Conservation (phyloP, 495 filamentous ascomycete species). For the Aspergillus olivimuriae region DNA sequence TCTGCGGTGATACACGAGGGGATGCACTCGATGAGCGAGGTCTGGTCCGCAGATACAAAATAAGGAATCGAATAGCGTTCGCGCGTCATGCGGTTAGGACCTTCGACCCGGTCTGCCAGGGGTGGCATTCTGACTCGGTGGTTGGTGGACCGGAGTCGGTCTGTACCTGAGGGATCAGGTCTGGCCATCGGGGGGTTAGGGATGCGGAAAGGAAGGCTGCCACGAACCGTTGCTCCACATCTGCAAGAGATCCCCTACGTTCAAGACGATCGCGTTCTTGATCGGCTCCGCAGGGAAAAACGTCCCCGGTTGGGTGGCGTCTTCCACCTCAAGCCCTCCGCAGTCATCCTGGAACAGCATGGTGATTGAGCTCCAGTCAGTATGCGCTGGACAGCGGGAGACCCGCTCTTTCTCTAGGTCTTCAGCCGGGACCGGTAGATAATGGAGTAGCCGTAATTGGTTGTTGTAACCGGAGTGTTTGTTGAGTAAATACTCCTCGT, state of each 20-base stretch:
- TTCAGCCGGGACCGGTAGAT: constrained; percentile 49
- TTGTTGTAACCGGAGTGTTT: constrained; percentile 54
- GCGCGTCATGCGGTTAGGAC: constrained; percentile 39
- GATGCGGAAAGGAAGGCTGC: neutral
- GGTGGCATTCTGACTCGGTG: constrained; percentile 47
- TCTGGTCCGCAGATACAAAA: constrained; percentile 51
- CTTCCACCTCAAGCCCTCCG: constrained; percentile 52
- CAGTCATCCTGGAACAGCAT: constrained; percentile 48
- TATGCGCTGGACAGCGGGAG: constrained; percentile 50
- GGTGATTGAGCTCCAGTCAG: constrained; percentile 47
- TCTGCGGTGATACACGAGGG: constrained; percentile 38
- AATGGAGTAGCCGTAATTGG: constrained; percentile 61
- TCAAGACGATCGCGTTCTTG: constrained; percentile 49
- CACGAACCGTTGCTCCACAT: constrained; percentile 53
- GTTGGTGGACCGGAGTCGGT: constrained; percentile 48
- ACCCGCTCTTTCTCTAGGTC: constrained; percentile 37
- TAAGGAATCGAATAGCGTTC: constrained; percentile 58
- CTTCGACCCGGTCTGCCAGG: constrained; percentile 26
- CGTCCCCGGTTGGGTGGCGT: constrained; percentile 36
- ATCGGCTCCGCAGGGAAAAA: constrained; percentile 49
- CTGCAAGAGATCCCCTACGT: constrained; percentile 54
- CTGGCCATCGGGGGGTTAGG: too few relatives aligned
- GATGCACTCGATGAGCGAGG: constrained; percentile 50
- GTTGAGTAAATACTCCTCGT: constrained; percentile 45
- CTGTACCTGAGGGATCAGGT: constrained; percentile 13